Conservation (phyloP, 805 yeast genomes). For the Wickerhamiella azyma region DNA sequence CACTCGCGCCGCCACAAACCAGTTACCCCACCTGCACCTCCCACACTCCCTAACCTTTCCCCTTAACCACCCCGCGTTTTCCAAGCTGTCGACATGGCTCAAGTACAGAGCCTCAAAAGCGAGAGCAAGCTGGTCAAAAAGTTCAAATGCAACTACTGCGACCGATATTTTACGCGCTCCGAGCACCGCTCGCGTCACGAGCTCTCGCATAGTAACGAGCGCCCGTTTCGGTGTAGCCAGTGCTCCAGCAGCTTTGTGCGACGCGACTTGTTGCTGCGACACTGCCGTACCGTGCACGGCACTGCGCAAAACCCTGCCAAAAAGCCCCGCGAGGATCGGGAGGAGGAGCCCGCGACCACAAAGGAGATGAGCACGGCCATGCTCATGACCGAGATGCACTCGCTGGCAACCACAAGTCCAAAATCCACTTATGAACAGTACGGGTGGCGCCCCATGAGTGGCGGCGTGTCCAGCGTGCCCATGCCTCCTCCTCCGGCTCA, state of each 20-base stretch:
- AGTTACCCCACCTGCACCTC: not conserved
- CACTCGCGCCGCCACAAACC: not conserved
- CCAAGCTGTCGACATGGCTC: not conserved
- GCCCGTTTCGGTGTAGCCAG: constrained; percentile 61
- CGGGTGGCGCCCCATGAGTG: constrained; percentile 9
- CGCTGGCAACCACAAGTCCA: not conserved
- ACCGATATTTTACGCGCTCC: constrained; percentile 64
- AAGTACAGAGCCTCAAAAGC: constrained; percentile 1
- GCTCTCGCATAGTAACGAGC: constrained; percentile 64
- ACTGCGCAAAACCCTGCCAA: not conserved
- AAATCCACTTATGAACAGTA: constrained; percentile 8
- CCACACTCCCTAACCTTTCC: not conserved
- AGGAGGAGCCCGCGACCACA: not conserved
- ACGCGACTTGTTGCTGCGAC: constrained; percentile 63
- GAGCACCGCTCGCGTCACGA: constrained; percentile 72
- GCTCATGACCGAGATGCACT: constrained; percentile 10
- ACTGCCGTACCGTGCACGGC: constrained; percentile 63
- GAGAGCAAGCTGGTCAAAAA: constrained; percentile 36
- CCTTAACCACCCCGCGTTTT: not conserved
- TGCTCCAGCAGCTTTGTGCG: constrained; percentile 66
- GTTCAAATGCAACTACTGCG: constrained; percentile 67
- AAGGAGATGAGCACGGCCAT: constrained; percentile 13
- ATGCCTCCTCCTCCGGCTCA: not conserved
- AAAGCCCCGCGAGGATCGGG: not conserved
- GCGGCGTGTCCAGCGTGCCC: not conserved